Base-by-base conservation (phyloP, 352 stramenopile genomes). In the Plasmopara muralis region DNA sequence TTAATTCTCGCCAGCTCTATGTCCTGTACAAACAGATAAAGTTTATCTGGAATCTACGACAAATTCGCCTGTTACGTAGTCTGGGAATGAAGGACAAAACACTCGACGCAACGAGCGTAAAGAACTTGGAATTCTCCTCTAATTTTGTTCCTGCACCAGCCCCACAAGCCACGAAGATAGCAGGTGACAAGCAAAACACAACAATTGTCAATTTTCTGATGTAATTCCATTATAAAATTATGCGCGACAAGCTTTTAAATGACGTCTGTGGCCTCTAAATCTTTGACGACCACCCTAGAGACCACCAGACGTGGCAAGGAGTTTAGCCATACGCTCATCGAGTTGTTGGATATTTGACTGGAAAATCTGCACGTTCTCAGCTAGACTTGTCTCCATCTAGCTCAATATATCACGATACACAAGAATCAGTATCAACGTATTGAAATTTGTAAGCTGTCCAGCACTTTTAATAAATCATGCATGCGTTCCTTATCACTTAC, bases 1-100 rank as follows among this genome's bases (percentile, higher is more conserved):
- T 87, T 61, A 89, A 89, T 62, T 87, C 78, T 28, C 57, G 78
- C 9, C 78, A 89, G 52, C 67, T 89, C 9, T 71, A 89, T 48
- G 80, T 89, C 44, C 61, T 89, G 29, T 86, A 84, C 66, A 87
- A 87, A 56, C 78, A 89, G 47, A 73, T 83, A 61, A 67, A 65
- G 12, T 89, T 74, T 42, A 59, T 89, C n/a, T 80, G 70, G 60
- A 53, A 60, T 29, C 33, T 85, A 45, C 68, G 74, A 16, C 68
- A 73, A 50, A 55, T 72, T 44, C 74, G 70, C 6, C 58, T 66
- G 6, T 55, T 48, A 28, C 50, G 63, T 5, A 55, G 67, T 2
- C 65, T 68, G 20, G 56, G 73, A 30, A 57, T 42, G 9, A 47
- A 57, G 45, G 33, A 53, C 31, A 47, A 60, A 46, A 60, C 60